A percentile compares a stretch with the other conserved stretches of the same genome.
phyloP scores from a whole-genome alignment of 2,329 filamentous ascomycete genomes.

The Colletotrichum lupini region DNA sequence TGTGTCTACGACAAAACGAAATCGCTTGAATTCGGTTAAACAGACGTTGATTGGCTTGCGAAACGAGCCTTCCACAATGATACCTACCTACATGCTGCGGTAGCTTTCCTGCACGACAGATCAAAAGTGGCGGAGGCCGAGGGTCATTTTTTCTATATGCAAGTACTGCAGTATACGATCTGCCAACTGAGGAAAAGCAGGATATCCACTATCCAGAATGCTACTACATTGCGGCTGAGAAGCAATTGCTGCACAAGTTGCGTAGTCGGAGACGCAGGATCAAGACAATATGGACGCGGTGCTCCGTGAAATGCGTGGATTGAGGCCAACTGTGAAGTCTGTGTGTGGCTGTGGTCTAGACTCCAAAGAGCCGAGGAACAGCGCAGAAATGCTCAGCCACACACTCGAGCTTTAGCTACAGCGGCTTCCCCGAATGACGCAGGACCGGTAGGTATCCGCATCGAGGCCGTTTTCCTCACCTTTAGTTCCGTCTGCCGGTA shows the following conservation, averaged over 20 bases:
- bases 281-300: neutral
- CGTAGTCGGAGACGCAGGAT: neutral
- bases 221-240: neutral
- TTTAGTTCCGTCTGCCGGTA: neutral
- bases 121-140: no score
- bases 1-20: neutral
- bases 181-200: neutral
- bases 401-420: neutral
- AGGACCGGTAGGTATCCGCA: neutral
- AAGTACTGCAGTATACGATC: neutral
- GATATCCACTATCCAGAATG: neutral
- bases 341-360: neutral
- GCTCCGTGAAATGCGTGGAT: neutral
- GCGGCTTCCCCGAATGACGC: slow-evolving; percentile 30
- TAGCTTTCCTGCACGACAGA: no score
- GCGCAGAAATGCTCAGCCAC: slow-evolving; percentile 9
- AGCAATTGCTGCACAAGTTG: neutral
- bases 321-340: neutral
- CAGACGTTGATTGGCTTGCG: neutral
- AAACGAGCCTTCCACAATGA: neutral
- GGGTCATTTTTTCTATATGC: neutral
- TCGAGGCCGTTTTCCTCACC: neutral
- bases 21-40: neutral
- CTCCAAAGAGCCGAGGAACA: neutral
- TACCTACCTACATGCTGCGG: neutral